Evolutionary conservation across 768 basidiomycete genomes (phyloP), one percentile per base, ranked within the genome.

Genomic region (Naganishia vishniacii): DNA sequence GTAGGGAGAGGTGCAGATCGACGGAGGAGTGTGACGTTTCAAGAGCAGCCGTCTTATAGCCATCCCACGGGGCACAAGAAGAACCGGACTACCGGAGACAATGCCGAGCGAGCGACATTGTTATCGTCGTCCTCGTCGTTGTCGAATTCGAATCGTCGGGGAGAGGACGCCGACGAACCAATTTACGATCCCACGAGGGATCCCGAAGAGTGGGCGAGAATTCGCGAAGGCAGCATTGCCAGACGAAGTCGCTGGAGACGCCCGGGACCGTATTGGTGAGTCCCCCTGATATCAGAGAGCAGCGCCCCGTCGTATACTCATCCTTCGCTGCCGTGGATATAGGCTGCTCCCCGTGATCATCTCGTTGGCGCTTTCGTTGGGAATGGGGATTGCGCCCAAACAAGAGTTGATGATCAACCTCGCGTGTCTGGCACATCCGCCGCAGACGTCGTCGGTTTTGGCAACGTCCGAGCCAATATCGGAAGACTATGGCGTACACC

Each of bases 361-460:
- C 12, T 70, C 69, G 9, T 65, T 68, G n/a, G 67, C 76, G 3
- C 47, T 74, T 1, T 64, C 66, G 8, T 7, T 75, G 15, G 76
- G 76, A 6, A 74, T 74, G 73, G 67, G 67, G 13, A 66, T 71
- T 16, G 74, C 74, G 11, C 76, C 76, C 2, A 69, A 69, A 48
- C 65, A 64, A 18, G 76, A 77, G 59, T 42, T 77, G 18, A 71
- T 60, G 45, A 72, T 77, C 66, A 74, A 73, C 61, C 62, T 77
- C 29, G 76, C 74, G 13, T 77, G 76, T 70, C 65, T 77, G 18
- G 66, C 76, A 15, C 73, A 75, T 64, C 74, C 76, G 7, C 76
- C 76, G 2, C 65, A 65, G 53, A 64, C 44, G 26, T 48, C 51
- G 18, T 47, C 58, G 5, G 20, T 32, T n/a, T 26, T 20, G 23